Evolutionary conservation across 768 basidiomycete genomes (phyloP), one percentile per base, ranked within the genome.

Genomic region (Termitomyces sp.): DNA sequence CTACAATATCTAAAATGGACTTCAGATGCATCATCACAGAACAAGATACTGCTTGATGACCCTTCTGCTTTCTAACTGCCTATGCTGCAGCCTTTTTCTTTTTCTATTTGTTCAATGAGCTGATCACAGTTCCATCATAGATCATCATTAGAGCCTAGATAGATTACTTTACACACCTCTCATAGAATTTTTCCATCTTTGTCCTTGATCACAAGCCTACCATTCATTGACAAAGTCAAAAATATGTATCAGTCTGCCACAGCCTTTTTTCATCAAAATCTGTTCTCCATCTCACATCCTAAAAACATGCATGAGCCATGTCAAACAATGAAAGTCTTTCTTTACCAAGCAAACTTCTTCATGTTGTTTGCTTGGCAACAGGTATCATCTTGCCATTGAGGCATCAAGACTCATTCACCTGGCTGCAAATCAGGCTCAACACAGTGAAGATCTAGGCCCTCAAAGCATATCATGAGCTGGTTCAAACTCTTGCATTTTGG

Each of bases 101-200:
- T n/a, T n/a, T n/a, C n/a, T n/a, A 71, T 58, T 53, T 75, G 72
- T 23, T 49, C 47, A 17, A 74, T 50, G 1, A 74, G 55, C 60
- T n/a, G n/a, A n/a, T n/a, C n/a, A n/a, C 48, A 60, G 53, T 75
- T 71, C 73, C 72, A 74, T 66, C 69, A 73, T 29, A 68, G 50
- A 65, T 73, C 69, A 42, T 65, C 62, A 42, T 67, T 69, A 1
- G 68, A 57, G 5, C 69, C 66, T 25, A 68, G 70, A 59, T 63
- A 68, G 43, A 75, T 77, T 49, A 71, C 68, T 32, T 60, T 59
- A 1, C 62, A 53, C 14, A 71, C 73, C 53, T 74, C 71, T 31
- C 63, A 10, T 11, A 61, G 25, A 42, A 71, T 57, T 2, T 57
- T 49, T 4, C 67, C 67, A 49, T 59, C 42, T 16, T n/a, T 23